These are phyloP conservation scores for Penicillium digitatum DNA, from an alignment of 2,329 filamentous ascomycete genomes.

Conservation along the genomic window DNA sequence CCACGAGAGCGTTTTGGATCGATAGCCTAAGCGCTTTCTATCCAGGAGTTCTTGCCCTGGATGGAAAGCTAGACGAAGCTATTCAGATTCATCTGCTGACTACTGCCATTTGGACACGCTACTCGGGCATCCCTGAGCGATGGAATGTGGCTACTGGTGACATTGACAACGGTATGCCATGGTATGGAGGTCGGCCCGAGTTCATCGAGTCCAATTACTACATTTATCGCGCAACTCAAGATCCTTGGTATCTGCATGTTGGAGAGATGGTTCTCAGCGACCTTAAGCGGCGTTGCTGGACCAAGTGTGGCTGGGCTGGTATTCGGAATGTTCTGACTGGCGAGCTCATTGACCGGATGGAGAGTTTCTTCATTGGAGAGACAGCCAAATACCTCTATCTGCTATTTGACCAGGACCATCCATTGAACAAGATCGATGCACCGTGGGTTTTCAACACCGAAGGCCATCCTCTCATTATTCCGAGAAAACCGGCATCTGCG, in stretches of 20 bases:
- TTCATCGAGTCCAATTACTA: conserved; percentile 97
- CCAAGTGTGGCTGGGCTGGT: conserved; percentile 88
- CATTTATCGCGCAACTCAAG: conserved; percentile 85
- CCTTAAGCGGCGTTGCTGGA: conserved; percentile 83
- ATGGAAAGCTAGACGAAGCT: conserved; percentile 86
- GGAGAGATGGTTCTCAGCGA: conserved; percentile 93
- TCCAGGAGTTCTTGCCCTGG: conserved; percentile 78
- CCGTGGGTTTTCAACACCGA: conserved; percentile 94
- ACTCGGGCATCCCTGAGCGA: conserved; percentile 87
- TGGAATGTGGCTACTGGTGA: conserved; percentile 84
- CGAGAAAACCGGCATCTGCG: conserved; percentile 42
- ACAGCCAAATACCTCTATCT: conserved; percentile 95
- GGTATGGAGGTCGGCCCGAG: conserved; percentile 94
- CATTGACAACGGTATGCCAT: conserved; percentile 80
- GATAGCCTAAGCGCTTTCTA: conserved; percentile 96
- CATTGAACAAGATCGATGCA: conserved; percentile 79
- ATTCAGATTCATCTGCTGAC: conserved; percentile 85
- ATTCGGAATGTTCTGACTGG: conserved; percentile 77
- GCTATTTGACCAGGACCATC: conserved; percentile 80
- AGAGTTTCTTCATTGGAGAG: conserved; percentile 96
- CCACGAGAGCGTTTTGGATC: conserved; percentile 86
- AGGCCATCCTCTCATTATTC: conserved; percentile 86
- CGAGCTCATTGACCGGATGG: conserved; percentile 90
- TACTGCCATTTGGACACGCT: conserved; percentile 90
- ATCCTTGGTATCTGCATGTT: conserved; percentile 94